Conservation (phyloP, 2,329 filamentous ascomycete genomes). For the Davidsoniella virescens region DNA sequence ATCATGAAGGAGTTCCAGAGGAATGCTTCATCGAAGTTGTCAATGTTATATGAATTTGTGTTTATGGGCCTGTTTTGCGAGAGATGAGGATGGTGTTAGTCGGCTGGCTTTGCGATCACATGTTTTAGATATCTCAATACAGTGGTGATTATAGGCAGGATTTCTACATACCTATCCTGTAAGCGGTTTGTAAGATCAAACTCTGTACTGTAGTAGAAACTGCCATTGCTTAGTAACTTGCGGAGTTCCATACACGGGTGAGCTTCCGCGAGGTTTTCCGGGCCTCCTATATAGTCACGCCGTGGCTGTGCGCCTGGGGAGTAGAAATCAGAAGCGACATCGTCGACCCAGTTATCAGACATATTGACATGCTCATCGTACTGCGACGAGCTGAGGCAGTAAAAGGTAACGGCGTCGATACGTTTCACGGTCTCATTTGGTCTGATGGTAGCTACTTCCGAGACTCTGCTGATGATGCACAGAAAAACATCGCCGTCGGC, state of each 20-base stretch:
- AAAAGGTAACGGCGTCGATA: constrained; percentile 78
- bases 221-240: constrained; percentile 82
- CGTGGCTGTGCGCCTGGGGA: constrained; percentile 24
- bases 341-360: constrained; percentile 35
- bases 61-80: constrained; percentile 45
- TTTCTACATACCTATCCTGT: constrained; percentile 53
- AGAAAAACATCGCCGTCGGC: constrained; percentile 76
- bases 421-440: constrained; percentile 80
- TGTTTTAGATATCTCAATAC: not conserved
- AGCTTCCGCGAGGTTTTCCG: constrained; percentile 42
- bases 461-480: constrained; percentile 69
- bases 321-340: constrained; percentile 29
- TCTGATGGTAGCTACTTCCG: constrained; percentile 63
- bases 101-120: constrained; percentile 12
- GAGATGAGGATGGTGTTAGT: constrained; percentile 7
- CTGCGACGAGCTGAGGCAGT: constrained; percentile 72
- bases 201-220: constrained; percentile 96
- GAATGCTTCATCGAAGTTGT: constrained; percentile 82
- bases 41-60: constrained; percentile 67
- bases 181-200: constrained; percentile 90
- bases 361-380: constrained; percentile 59
- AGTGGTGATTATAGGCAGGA: not conserved
- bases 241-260: constrained; percentile 83
- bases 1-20: constrained; percentile 99
- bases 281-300: constrained; percentile 8